phyloP scores from a whole-genome alignment of 352 stramenopile species.

The Pythium aquatile region DNA sequence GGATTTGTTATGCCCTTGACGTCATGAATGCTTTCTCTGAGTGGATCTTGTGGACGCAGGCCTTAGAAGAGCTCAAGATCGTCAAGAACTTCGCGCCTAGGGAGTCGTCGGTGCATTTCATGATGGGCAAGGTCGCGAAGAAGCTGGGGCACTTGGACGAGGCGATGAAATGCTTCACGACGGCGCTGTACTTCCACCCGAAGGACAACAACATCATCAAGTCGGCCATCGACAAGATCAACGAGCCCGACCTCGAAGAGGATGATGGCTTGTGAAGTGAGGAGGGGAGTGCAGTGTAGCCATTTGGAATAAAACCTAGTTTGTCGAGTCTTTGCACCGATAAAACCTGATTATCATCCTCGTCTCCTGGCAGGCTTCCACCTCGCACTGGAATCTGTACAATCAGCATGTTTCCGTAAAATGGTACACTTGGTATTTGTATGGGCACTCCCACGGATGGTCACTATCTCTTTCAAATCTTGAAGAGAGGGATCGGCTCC shows the following conservation, averaged over 20 bases:
- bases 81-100: constrained; percentile 92
- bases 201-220: constrained; percentile 98
- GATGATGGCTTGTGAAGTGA: constrained; percentile 28
- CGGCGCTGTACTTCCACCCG: constrained; percentile 95
- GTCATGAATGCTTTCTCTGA: neutral
- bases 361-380: neutral
- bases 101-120: constrained; percentile 97
- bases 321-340: neutral
- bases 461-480: constrained; percentile 16
- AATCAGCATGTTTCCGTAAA: constrained; percentile 6
- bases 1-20: neutral
- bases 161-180: constrained; percentile 95
- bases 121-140: constrained; percentile 95
- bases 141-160: constrained; percentile 88
- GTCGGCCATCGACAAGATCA: constrained; percentile 92
- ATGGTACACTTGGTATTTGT: constrained; percentile 12
- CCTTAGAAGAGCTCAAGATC: constrained; percentile 89
- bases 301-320: constrained; percentile 12
- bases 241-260: constrained; percentile 57
- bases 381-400: neutral
- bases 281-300: neutral
- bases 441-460: constrained; percentile 15
- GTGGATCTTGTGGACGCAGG: constrained; percentile 29
- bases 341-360: constrained; percentile 6
- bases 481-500: constrained; percentile 23